Percentiles rank a stretch among this genome's conserved stretches.
phyloP scores from a whole-genome alignment of 2,329 filamentous ascomycete species.

The Chaetomium olivaceum region DNA sequence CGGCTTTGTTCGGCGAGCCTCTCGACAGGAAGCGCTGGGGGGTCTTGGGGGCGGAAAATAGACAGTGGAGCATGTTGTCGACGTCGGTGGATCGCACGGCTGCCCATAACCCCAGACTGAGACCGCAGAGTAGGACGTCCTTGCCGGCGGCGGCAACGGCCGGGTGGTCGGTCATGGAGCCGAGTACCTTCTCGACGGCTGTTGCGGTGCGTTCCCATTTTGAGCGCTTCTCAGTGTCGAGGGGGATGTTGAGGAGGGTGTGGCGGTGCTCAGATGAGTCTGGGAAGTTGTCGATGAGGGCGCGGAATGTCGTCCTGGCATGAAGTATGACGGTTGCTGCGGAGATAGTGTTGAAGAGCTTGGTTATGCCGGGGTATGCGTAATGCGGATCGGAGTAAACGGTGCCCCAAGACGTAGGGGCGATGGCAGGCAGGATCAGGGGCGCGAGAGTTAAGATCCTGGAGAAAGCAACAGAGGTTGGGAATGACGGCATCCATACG shows the following conservation, averaged over 20 bases:
- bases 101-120: constrained; percentile 60
- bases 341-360: constrained; percentile 51
- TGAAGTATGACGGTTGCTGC: constrained; percentile 48
- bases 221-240: constrained; percentile 48
- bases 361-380: constrained; percentile 45
- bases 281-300: constrained; percentile 50
- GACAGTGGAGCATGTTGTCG: constrained; percentile 48
- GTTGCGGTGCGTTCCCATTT: constrained; percentile 49
- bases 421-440: constrained; percentile 48
- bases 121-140: constrained; percentile 58
- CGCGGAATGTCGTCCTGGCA: constrained; percentile 45
- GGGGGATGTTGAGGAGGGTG: constrained; percentile 45
- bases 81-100: constrained; percentile 54
- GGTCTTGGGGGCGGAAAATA: constrained; percentile 35
- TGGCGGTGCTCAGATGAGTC: constrained; percentile 51
- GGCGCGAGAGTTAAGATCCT: constrained; percentile 46
- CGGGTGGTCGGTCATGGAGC: constrained; percentile 57
- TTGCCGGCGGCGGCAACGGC: constrained; percentile 57
- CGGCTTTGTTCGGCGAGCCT: constrained; percentile 9
- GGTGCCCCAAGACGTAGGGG: constrained; percentile 52
- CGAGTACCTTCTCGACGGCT: constrained; percentile 49
- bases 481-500: constrained; percentile 45
- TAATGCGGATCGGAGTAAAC: constrained; percentile 44
- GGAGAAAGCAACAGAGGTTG: constrained; percentile 38
- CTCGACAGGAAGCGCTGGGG: constrained; percentile 2